phyloP scores from a whole-genome alignment of 139 green algal genomes.

The Choricystis sp. region DNA sequence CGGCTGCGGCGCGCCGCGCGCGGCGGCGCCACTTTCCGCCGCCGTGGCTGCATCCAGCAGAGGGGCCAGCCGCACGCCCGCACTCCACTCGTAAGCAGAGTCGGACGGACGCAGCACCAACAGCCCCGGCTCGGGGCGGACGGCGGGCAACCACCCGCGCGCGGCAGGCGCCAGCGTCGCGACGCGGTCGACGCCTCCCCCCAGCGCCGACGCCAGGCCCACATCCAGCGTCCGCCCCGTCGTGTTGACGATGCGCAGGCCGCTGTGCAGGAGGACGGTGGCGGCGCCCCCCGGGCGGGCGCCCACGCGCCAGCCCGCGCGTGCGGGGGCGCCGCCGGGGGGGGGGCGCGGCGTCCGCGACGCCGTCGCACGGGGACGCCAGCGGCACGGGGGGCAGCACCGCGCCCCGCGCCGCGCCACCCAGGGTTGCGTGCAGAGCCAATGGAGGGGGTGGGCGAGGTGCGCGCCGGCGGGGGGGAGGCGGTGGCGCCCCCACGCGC shows the following conservation, averaged over 20 bases:
- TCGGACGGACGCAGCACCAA: neutral
- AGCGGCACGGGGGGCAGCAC: neutral
- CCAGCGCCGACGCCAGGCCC: neutral
- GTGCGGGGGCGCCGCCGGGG: too few species aligned
- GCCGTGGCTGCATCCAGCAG: neutral
- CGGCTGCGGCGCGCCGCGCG: neutral
- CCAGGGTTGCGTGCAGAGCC: neutral
- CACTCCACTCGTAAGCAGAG: neutral
- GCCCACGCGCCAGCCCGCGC: neutral
- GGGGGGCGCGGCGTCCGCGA: neutral
- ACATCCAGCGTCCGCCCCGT: neutral
- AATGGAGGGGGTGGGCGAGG: neutral
- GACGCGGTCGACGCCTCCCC: neutral
- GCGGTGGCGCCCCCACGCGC: neutral
- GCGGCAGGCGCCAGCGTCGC: neutral
- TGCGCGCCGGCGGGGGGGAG: too few species aligned
- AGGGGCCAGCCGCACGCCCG: neutral
- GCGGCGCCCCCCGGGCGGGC: too few species aligned
- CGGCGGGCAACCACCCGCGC: neutral
- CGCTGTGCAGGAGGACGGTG: neutral
- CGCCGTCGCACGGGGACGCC: neutral
- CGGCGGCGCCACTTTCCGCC: too few species aligned
- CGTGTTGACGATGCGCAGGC: neutral
- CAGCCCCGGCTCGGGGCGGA: neutral
- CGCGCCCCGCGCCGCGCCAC: too few species aligned